These are phyloP conservation scores for Saturnispora mendoncae DNA, from an alignment of 805 yeast genomes.

Conservation along the genomic window DNA sequence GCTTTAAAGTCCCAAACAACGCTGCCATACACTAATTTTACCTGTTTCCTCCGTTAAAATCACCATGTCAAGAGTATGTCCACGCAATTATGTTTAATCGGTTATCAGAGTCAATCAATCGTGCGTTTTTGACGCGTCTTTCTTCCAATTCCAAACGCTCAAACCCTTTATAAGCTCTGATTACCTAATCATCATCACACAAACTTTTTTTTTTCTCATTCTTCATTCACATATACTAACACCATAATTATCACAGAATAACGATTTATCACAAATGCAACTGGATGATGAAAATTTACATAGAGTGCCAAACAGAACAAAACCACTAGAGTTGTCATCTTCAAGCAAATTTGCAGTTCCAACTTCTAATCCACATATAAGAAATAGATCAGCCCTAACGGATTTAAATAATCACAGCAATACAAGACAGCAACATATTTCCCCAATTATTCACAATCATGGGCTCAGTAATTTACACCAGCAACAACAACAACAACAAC, in stretches of 20 bases:
- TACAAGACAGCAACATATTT: constrained; percentile 1
- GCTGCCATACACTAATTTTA: no score
- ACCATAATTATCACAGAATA: constrained; percentile 2
- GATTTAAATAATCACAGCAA: constrained; percentile 20
- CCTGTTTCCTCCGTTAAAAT: no score
- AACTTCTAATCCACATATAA: constrained; percentile 7
- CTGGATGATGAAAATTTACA: constrained; percentile 26
- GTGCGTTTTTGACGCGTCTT: no score
- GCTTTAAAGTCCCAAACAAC: no score
- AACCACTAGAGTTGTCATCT: constrained; percentile 5
- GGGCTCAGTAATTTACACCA: constrained; percentile 7
- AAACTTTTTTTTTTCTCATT: neutral
- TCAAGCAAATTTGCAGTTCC: constrained; percentile 15
- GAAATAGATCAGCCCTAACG: constrained; percentile 23
- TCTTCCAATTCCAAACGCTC: no score
- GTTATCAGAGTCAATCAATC: neutral
- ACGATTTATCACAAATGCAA: constrained; percentile 24
- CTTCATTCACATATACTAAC: neutral
- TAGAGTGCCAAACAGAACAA: constrained; percentile 14
- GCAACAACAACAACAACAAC: constrained; percentile 33
- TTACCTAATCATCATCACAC: neutral
- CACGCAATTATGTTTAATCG: neutral
- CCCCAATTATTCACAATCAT: constrained; percentile 8
- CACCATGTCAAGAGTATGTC: neutral
- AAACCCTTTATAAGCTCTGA: no score